These are phyloP conservation scores for Fusarium avenaceum DNA, from an alignment of 2,329 filamentous ascomycete genomes.

Conservation along the genomic window DNA sequence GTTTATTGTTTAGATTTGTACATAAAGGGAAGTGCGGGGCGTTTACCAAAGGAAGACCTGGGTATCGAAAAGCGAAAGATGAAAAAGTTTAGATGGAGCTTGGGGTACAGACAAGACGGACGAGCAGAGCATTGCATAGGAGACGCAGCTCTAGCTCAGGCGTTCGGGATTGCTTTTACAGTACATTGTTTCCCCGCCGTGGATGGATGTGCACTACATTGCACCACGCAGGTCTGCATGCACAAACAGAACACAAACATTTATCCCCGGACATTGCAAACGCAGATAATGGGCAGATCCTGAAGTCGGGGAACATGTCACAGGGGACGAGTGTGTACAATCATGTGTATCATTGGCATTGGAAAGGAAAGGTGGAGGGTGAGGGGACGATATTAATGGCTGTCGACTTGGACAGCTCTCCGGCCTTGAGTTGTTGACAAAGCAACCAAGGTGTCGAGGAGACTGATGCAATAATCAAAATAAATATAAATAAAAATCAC, in stretches of 20 bases:
- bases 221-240: conserved; percentile 25
- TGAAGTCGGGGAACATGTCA: conserved; percentile 38
- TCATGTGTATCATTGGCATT: conserved; percentile 30
- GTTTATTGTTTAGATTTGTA: conserved; percentile 48
- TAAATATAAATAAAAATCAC: conserved; percentile 33
- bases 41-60: conserved; percentile 40
- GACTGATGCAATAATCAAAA: conserved; percentile 6
- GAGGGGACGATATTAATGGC: conserved; percentile 38
- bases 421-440: conserved; percentile 30
- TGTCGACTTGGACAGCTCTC: conserved; percentile 44
- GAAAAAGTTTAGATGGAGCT: conserved; percentile 47
- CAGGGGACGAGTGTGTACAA: conserved; percentile 41
- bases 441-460: conserved; percentile 38
- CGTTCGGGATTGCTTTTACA: conserved; percentile 39
- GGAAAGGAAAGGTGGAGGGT: conserved; percentile 28
- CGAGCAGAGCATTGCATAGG: conserved; percentile 19
- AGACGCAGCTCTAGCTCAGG: conserved; percentile 33
- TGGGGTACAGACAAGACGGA: conserved; percentile 30
- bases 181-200: conserved; percentile 25
- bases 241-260: conserved; percentile 32
- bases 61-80: conserved; percentile 37
- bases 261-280: conserved; percentile 35
- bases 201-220: conserved; percentile 24
- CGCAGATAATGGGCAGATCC: conserved; percentile 32
- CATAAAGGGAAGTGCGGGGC: conserved; percentile 41